A percentile compares a stretch with the other conserved stretches of the same genome.
Evolutionary conservation across 345 rosid genomes (phyloP).

Genomic region (Streptanthus diversifolius): DNA sequence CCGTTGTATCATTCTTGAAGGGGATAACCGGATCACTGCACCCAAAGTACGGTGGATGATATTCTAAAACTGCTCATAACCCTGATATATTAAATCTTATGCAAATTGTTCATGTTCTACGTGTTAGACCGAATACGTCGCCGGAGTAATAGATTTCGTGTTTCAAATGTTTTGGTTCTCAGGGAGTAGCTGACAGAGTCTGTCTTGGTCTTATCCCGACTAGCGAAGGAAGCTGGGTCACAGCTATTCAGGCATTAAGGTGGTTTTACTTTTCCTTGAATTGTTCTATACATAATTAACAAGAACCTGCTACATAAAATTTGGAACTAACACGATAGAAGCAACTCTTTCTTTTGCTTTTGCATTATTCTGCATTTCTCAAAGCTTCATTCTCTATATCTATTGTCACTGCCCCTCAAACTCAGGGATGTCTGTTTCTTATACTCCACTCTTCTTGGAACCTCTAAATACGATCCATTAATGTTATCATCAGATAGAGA

Average conservation of each 20-base stretch:
- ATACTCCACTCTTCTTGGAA: too few species aligned
- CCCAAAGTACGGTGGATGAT: slow-evolving; percentile 54
- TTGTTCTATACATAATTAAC: not conserved
- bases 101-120: not conserved
- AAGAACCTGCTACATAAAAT: not conserved
- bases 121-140: not conserved
- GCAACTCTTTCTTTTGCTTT: not conserved
- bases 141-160: not conserved
- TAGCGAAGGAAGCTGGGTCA: slow-evolving; percentile 84
- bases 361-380: not conserved
- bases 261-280: slow-evolving; percentile 24
- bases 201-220: slow-evolving; percentile 89
- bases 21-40: slow-evolving; percentile 71
- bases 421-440: not conserved
- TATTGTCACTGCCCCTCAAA: too few species aligned
- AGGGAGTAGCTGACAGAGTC: slow-evolving; percentile 92
- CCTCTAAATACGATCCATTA: not conserved
- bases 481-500: not conserved
- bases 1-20: slow-evolving; percentile 76
- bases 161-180: slow-evolving; percentile 19
- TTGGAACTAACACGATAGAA: not conserved
- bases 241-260: slow-evolving; percentile 88
- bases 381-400: too few species aligned
- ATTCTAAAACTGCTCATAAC: not conserved
- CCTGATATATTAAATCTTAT: not conserved